A percentile compares a stretch with the other conserved stretches of the same genome.
Conservation (phyloP, 768 basidiomycete species). For the Naganishia vishniacii region DNA sequence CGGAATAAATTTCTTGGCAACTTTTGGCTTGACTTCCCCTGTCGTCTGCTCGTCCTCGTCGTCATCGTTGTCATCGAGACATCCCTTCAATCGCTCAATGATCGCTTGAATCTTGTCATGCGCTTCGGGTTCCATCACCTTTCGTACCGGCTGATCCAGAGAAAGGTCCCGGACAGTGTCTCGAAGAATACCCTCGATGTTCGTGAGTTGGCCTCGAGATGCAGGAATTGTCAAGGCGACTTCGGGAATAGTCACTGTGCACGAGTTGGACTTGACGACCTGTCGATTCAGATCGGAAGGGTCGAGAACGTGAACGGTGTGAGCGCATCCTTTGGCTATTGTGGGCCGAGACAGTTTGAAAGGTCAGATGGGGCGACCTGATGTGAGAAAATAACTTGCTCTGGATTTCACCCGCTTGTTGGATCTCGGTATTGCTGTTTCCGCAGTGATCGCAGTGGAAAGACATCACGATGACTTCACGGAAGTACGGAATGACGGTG, state of each 20-base stretch:
- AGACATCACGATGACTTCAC: slow-evolving; percentile 90
- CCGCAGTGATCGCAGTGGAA: slow-evolving; percentile 95
- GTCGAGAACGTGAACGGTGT: slow-evolving; percentile 70
- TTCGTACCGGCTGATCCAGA: slow-evolving; percentile 74
- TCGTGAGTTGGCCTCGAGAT: slow-evolving; percentile 85
- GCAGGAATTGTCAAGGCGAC: slow-evolving; percentile 84
- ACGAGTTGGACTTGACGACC: slow-evolving; percentile 78
- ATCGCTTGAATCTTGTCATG: slow-evolving; percentile 70
- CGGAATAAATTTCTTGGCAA: slow-evolving; percentile 56
- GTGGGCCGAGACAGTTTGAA: not conserved
- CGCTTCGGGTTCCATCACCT: slow-evolving; percentile 63
- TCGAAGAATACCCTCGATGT: slow-evolving; percentile 82
- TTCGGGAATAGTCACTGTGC: slow-evolving; percentile 78
- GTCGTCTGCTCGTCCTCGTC: slow-evolving; percentile 57
- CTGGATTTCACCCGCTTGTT: slow-evolving; percentile 78
- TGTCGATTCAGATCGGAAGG: slow-evolving; percentile 83
- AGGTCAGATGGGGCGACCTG: not conserved
- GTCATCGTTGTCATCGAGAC: slow-evolving; percentile 35
- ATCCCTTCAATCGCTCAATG: slow-evolving; percentile 53
- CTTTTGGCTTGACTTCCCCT: slow-evolving; percentile 31
- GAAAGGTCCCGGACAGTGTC: slow-evolving; percentile 75
- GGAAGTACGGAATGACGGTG: slow-evolving; percentile 90
- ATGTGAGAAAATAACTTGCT: slow-evolving; percentile 53
- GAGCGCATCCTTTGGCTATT: slow-evolving; percentile 72
- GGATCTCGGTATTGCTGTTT: slow-evolving; percentile 82